Evolutionary conservation across 1,139 yeast species (phyloP), one percentile per base, ranked within the genome.

Genomic region (Blastobotrys persicus): DNA sequence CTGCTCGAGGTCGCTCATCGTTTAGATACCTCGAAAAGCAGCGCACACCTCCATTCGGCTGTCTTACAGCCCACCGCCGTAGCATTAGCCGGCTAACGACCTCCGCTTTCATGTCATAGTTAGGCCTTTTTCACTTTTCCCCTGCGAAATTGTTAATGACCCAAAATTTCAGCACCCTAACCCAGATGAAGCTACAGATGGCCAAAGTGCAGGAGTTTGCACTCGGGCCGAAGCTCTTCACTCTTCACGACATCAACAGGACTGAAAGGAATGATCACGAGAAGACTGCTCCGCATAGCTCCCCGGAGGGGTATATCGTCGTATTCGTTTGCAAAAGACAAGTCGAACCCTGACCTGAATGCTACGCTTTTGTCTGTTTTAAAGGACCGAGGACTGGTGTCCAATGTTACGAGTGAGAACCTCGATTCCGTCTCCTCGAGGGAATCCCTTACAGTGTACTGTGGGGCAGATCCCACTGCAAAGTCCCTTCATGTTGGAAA

Each of bases 391-490:
- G 60, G 62, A 2, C 53, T 61, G 23, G 49, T 61, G 6, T 48
- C 60, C 19, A 51, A 56, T 23, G 55, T 60, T 70, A 41, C 58
- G 16, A 61, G 65, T 33, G 61, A 56, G 12, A 44, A 52, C 5
- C 65, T 81, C 31, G 72, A 67, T 39, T 63, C 67, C 4, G 65
- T 74, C 38, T 69, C 77, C 0, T 67, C 68, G 47, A 61, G 71
- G 1, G 64, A 63, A 33, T 68, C 68, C 46, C 64, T 86, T 46
- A 81, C 84, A 16, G 65, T 88, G 13, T 94, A 92, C 68, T 85
- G 95, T 67, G 99, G 98, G 14, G 98, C 97, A 0, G 99, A 92
- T 63, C 98, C 99, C 0, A 83, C 96, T 0, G 98, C 98, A 0
- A 72, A 67, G 46, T 89, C 98, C 0, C 72, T 92, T 28, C 99